Evolutionary conservation across 2,329 filamentous ascomycete species (phyloP), one percentile per base, ranked within the genome.

Genomic region (Colletotrichum magnum): DNA sequence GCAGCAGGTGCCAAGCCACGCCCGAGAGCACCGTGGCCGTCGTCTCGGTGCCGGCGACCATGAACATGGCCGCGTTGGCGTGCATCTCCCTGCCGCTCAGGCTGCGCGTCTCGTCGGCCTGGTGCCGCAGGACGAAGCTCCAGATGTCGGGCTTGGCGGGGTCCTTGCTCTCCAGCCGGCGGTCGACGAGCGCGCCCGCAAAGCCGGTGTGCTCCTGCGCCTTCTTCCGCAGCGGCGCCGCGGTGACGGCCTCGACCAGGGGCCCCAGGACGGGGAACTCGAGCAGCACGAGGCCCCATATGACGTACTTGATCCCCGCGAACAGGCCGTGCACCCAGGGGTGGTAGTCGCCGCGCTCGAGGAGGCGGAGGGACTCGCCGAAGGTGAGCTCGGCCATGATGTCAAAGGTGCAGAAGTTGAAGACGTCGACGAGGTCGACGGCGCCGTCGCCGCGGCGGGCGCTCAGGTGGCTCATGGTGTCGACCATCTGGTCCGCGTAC

Each of bases 21-120:
- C 83, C 84, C 0, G 77, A 75, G 5, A 86, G 73, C 9, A 80
- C 73, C 2, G 83, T 84, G 0, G 83, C 83, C 0, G 83, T 85
- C 0, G 84, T 86, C 67, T 86, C 84, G 13, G 77, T 80, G 0
- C 84, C 84, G 0, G 81, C 84, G 2, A 77, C 36, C 48, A 80
- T 74, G n/a, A 80, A 59, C 2, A 68, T 54, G 3, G 72, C 65
- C 7, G 73, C 61, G 10, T 72, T 76, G 50, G 62, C 63, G 4
- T 63, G 53, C 21, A 76, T 67, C 39, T 69, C 58, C 24, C 4
- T 4, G 3, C 10, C 36, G 9, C 21, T 58, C 48, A 59, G 15
- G 9, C 54, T 43, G 28, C 36, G 54, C 13, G 10, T 10, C 21
- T 56, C 50, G 41, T 51, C 41, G 2, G 32, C 65, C n/a, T 16